These are phyloP conservation scores for Hermanozyma aechmeae DNA, from an alignment of 805 yeast genomes.

Conservation along the genomic window DNA sequence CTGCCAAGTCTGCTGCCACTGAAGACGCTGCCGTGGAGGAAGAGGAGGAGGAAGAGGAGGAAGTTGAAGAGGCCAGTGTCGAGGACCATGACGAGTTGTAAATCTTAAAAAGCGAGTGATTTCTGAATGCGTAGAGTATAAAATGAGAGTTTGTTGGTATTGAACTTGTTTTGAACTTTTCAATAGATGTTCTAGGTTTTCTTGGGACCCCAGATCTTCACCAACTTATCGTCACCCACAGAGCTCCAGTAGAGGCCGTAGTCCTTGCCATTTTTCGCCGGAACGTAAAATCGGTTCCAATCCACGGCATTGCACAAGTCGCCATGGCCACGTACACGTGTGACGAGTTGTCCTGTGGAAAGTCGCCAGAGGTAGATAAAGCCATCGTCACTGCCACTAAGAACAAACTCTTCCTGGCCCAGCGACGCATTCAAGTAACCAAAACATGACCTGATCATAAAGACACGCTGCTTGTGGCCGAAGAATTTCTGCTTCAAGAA, in stretches of 20 bases:
- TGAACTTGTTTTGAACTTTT: background rate
- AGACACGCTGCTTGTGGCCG: constrained; percentile 66
- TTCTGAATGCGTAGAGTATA: background rate
- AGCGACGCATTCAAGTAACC: constrained; percentile 41
- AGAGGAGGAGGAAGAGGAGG: constrained; percentile 17
- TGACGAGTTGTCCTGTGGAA: constrained; percentile 56
- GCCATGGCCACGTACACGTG: constrained; percentile 52
- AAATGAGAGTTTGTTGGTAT: background rate
- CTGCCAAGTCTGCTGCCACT: constrained; percentile 1
- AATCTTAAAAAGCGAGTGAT: background rate
- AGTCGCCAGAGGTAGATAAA: constrained; percentile 71
- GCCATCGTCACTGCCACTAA: constrained; percentile 84
- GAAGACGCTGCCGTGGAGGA: constrained; percentile 14
- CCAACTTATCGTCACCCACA: constrained; percentile 72
- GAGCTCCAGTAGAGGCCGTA: constrained; percentile 58
- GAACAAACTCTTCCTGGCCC: constrained; percentile 50
- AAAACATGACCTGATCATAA: constrained; percentile 66
- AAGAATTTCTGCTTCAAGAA: constrained; percentile 52
- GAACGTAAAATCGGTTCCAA: constrained; percentile 41
- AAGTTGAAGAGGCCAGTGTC: constrained; percentile 6
- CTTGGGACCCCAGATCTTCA: constrained; percentile 54
- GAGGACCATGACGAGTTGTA: constrained; percentile 7
- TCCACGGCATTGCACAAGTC: constrained; percentile 70
- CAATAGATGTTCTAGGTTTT: constrained; percentile 11
- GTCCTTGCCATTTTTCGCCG: constrained; percentile 15